Evolutionary conservation across 768 basidiomycete genomes (phyloP).

Genomic region (Leccinum broughii): DNA sequence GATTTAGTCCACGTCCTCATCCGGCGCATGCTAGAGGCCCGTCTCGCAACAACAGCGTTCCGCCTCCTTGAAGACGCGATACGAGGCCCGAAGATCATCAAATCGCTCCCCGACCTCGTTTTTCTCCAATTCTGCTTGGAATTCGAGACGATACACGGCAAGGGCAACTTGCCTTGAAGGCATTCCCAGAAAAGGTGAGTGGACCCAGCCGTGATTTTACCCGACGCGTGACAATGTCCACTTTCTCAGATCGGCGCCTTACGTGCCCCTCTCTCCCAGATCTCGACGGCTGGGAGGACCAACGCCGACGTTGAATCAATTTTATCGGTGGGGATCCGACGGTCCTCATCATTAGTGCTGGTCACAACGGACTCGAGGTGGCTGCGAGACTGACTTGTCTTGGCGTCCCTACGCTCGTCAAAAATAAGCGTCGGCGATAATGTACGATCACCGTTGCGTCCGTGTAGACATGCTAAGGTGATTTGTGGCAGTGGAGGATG

Average conservation of each 20-base stretch:
- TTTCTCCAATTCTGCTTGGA: slow-evolving; percentile 60
- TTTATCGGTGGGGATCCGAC: slow-evolving; percentile 50
- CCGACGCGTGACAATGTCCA: neutral
- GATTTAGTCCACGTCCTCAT: slow-evolving; percentile 26
- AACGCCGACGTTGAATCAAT: slow-evolving; percentile 40
- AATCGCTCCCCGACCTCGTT: slow-evolving; percentile 49
- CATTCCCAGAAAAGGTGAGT: slow-evolving; percentile 44
- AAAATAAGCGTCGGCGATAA: slow-evolving; percentile 51
- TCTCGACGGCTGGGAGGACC: slow-evolving; percentile 52
- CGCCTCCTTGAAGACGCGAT: slow-evolving; percentile 24
- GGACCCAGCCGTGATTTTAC: neutral
- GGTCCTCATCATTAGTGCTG: slow-evolving; percentile 64
- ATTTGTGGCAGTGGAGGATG: slow-evolving; percentile 45
- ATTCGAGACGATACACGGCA: slow-evolving; percentile 51
- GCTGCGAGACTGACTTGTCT: slow-evolving; percentile 63
- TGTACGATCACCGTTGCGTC: slow-evolving; percentile 10
- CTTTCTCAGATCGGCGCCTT: slow-evolving; percentile 35
- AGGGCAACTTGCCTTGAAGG: slow-evolving; percentile 34
- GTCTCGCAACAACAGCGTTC: slow-evolving; percentile 28
- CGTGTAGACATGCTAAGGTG: neutral
- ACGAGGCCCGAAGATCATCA: slow-evolving; percentile 33
- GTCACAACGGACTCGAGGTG: slow-evolving; percentile 63
- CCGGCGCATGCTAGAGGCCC: slow-evolving; percentile 37
- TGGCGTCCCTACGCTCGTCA: slow-evolving; percentile 52
- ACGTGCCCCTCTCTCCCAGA: slow-evolving; percentile 39